These are phyloP conservation scores for Fusarium caatingaense DNA, from an alignment of 2,329 filamentous ascomycete genomes.

Conservation along the genomic window DNA sequence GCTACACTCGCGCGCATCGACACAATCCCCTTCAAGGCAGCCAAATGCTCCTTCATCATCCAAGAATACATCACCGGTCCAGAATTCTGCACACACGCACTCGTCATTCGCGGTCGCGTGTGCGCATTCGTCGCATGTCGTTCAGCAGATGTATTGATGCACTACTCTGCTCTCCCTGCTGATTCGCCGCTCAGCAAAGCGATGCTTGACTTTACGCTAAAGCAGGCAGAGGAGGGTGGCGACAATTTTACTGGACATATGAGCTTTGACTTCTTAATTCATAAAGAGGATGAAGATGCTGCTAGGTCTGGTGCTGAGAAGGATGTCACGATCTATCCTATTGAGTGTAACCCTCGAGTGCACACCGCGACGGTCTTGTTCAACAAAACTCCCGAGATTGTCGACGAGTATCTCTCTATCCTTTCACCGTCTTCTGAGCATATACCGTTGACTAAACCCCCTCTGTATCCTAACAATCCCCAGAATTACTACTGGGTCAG, in stretches of 20 bases:
- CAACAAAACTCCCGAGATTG: conserved; percentile 57
- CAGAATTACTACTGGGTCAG: conserved; percentile 71
- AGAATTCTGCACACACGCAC: conserved; percentile 78
- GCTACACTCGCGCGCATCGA: conserved; percentile 68
- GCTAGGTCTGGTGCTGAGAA: conserved; percentile 41
- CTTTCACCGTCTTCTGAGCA: conserved; percentile 46
- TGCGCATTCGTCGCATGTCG: conserved; percentile 75
- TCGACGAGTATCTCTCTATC: conserved; percentile 64
- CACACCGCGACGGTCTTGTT: conserved; percentile 76
- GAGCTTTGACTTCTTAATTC: conserved; percentile 76
- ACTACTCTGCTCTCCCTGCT: conserved; percentile 69
- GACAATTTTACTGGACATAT: conserved; percentile 73
- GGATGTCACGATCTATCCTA: conserved; percentile 64
- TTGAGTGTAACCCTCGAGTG: conserved; percentile 77
- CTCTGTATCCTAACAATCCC: conserved; percentile 38
- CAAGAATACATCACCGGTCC: conserved; percentile 72
- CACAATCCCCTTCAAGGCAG: conserved; percentile 56
- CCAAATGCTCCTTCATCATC: conserved; percentile 57
- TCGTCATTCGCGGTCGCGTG: conserved; percentile 73
- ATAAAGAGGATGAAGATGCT: conserved; percentile 13
- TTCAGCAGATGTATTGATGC: conserved; percentile 71
- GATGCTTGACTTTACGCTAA: conserved; percentile 74
- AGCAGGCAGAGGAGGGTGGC: conserved; percentile 64
- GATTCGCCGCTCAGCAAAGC: conserved; percentile 65
- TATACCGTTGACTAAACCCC: conserved; percentile 27